Base-by-base conservation (phyloP, 2,329 filamentous ascomycete species). In the Dendrostoma leiphaemia region DNA sequence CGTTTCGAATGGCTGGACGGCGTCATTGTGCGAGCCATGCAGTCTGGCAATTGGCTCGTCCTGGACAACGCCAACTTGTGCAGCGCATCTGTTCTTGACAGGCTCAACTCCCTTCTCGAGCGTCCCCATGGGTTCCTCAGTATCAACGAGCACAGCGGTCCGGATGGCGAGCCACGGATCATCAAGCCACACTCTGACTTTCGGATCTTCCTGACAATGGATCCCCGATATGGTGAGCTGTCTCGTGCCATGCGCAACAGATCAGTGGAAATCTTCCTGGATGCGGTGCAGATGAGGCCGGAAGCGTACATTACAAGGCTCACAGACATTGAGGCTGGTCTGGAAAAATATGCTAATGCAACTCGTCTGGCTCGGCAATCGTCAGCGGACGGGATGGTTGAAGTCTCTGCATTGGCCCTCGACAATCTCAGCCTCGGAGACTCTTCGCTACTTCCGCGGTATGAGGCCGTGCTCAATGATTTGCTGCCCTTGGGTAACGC, bases 51-150 rank as follows among this genome's bases (percentile, higher is more conserved):
- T 57, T 99, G 94, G 94, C 78, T 99, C 17, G 86, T 99, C 10
- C 83, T 99, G 21, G 94, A 99, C 71, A 97, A 99, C 70, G 94
- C 95, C 57, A 99, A 99, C 65, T 81, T 99, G 54, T 99, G 95
- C 74, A 97, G 89, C 64, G 88, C 93, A 23, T 96, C 93, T 6
- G 94, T 99, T 1, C 80, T 99, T 9, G 94, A 99, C 71, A 83
- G 95, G 58, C 76, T 99, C 48, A 99, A 99, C 69, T 97, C 94
- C 0, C 75, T 99, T 8, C 86, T 97, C 7, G 94, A 99, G 67
- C 65, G 69, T 1, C 92, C 91, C 0, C 87, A 92, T 64, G 94
- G 94, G 1, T 86, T 85, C 59, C 75, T 99, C 21, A 91, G 90
- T 63, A 88, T 99, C 67, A 97, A 97, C 64, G 94, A 99, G 68